These are phyloP conservation scores for Isochrysis galbana DNA, from an alignment of 78 protist genomes.

Conservation along the genomic window DNA sequence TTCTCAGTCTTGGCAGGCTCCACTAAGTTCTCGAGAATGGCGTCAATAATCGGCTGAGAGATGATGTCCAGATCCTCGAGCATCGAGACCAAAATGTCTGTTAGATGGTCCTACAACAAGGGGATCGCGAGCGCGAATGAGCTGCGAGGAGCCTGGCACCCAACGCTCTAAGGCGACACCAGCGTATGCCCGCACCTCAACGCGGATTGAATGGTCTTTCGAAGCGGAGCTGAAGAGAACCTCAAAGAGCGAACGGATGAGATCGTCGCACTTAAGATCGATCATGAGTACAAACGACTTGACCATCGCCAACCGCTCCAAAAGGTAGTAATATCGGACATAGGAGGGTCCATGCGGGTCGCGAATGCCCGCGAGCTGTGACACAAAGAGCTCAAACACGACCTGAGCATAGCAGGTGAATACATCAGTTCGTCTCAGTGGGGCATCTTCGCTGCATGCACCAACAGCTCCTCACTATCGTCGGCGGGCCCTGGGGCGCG, in stretches of 20 bases:
- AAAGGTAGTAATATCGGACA: background rate
- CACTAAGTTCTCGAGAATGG: background rate
- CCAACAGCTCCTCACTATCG: too few species aligned
- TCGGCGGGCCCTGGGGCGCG: too few species aligned
- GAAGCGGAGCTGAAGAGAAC: background rate
- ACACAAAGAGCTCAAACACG: background rate
- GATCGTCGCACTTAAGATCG: background rate
- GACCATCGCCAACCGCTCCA: background rate
- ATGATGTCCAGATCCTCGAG: background rate
- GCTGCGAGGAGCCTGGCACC: too few species aligned
- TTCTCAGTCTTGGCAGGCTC: background rate
- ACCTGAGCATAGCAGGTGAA: background rate
- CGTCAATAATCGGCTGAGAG: background rate
- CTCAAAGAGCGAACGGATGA: background rate
- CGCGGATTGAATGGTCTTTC: too few species aligned
- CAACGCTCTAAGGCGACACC: too few species aligned
- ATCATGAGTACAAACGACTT: background rate
- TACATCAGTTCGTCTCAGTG: too few species aligned
- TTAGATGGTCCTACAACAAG: background rate
- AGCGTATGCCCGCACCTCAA: too few species aligned
- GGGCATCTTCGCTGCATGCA: too few species aligned
- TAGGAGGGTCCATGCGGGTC: background rate
- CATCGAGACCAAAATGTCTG: background rate
- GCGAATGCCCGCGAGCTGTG: background rate
- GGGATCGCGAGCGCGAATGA: too few species aligned